Conservation (phyloP, 768 basidiomycete genomes). For the Termitomyces sp. region DNA sequence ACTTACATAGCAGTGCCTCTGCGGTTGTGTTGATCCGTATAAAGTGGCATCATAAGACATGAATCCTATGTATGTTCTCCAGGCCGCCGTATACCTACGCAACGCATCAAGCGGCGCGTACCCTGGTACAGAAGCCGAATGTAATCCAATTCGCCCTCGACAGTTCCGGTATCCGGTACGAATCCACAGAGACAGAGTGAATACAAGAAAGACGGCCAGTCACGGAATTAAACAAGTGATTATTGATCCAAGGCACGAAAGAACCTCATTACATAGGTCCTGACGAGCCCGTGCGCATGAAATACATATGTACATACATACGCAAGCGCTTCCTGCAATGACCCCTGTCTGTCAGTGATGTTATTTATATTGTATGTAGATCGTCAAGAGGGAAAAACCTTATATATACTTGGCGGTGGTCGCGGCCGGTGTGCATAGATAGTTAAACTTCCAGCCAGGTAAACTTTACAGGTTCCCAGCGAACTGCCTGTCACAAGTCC, state of each 20-base stretch:
- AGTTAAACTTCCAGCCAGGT: no score
- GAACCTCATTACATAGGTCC: not conserved
- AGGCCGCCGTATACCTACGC: not conserved
- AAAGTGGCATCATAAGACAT: not conserved
- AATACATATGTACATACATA: no score
- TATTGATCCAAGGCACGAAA: not conserved
- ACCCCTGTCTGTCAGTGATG: no score
- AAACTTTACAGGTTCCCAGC: no score
- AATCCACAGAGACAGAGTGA: no score
- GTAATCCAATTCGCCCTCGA: not conserved
- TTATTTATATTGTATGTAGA: no score
- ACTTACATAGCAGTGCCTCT: constrained; percentile 1
- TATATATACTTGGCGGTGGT: not conserved
- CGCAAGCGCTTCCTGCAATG: not conserved
- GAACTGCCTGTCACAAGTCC: no score
- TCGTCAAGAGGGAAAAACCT: no score
- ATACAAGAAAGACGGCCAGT: not conserved
- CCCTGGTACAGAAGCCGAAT: not conserved
- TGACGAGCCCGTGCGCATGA: not conserved
- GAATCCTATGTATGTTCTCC: not conserved
- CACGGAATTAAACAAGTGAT: not conserved
- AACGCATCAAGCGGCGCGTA: not conserved
- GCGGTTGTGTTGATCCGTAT: not conserved
- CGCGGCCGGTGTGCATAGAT: no score
- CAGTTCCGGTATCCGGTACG: no score